Percentiles rank a stretch among this genome's conserved stretches.
Conservation (phyloP, 257 asterid genomes). For the Orobanche coerulescens region DNA sequence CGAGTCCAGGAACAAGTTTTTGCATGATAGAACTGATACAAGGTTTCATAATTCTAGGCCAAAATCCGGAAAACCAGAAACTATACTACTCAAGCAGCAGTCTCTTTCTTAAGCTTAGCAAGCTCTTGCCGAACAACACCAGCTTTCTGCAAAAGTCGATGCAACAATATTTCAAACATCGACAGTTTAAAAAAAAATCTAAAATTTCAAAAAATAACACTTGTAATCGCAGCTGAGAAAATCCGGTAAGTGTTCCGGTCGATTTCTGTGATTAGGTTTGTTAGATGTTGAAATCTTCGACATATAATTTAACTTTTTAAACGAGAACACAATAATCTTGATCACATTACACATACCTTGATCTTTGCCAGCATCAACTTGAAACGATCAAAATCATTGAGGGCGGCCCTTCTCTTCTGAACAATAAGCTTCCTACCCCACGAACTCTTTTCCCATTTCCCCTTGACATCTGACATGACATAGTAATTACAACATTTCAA, state of each 20-base stretch:
- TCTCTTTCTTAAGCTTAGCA: constrained; percentile 57
- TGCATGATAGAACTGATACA: constrained; percentile 15
- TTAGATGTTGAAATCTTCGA: too few species aligned
- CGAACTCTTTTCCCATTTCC: constrained; percentile 51
- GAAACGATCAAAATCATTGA: constrained; percentile 50
- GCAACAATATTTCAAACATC: neutral
- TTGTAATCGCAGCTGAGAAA: too few species aligned
- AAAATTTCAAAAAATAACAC: too few species aligned
- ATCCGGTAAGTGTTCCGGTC: too few species aligned
- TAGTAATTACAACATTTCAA: neutral
- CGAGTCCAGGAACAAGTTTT: constrained; percentile 11
- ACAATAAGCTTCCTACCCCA: constrained; percentile 62
- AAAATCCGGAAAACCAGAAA: constrained; percentile 18
- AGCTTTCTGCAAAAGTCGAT: constrained; percentile 42
- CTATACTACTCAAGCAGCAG: constrained; percentile 27
- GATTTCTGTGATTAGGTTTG: too few species aligned
- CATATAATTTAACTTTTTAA: too few species aligned
- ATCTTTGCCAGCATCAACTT: constrained; percentile 57
- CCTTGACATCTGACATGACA: constrained; percentile 48
- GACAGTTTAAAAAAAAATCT: neutral
- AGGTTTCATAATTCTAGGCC: constrained; percentile 18
- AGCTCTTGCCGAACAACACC: constrained; percentile 67
- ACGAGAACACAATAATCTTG: too few species aligned
- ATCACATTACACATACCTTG: constrained; percentile 28
- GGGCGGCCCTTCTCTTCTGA: constrained; percentile 47